A percentile compares a stretch with the other conserved stretches of the same genome.
Evolutionary conservation across 306 rosid species (phyloP).

Genomic region (Dryas alaskensis): DNA sequence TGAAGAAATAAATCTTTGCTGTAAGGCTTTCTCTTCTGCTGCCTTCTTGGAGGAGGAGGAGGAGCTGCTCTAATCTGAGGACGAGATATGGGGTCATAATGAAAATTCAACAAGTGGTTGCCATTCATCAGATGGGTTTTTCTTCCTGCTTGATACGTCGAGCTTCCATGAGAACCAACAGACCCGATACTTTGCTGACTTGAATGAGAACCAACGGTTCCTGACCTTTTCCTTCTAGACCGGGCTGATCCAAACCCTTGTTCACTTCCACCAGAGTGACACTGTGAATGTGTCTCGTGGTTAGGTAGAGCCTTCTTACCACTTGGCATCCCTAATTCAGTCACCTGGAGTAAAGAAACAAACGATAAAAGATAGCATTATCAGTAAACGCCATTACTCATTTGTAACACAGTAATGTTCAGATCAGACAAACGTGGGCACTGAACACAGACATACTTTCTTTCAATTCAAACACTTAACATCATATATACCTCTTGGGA

Average conservation of each 20-base stretch:
- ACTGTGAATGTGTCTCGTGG: slow-evolving; percentile 40
- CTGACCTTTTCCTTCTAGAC: slow-evolving; percentile 41
- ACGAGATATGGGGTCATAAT: slow-evolving; percentile 82
- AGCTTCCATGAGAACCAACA: slow-evolving; percentile 50
- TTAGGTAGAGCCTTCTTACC: slow-evolving; percentile 36
- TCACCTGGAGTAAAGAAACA: slow-evolving; percentile 44
- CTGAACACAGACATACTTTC: not conserved
- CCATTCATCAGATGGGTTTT: slow-evolving; percentile 67
- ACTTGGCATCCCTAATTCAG: slow-evolving; percentile 36
- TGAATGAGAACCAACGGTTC: slow-evolving; percentile 34
- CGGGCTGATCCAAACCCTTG: slow-evolving; percentile 42
- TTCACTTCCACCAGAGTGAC: slow-evolving; percentile 54
- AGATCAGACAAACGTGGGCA: slow-evolving; percentile 2
- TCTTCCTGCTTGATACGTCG: slow-evolving; percentile 48
- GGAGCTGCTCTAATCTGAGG: slow-evolving; percentile 69
- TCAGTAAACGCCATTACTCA: not conserved
- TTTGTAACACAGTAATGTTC: not conserved
- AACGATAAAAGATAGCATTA: not conserved
- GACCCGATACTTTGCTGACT: slow-evolving; percentile 40
- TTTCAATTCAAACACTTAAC: not conserved
- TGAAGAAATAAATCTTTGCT: slow-evolving; percentile 89
- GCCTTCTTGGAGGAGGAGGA: slow-evolving; percentile 66
- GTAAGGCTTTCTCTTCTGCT: slow-evolving; percentile 69
- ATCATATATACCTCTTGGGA: slow-evolving; percentile 55
- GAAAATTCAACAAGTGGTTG: slow-evolving; percentile 87